Percentiles rank a stretch among this genome's conserved stretches.
Evolutionary conservation across 1,139 yeast species (phyloP).

Genomic region (Spathaspora sp.): DNA sequence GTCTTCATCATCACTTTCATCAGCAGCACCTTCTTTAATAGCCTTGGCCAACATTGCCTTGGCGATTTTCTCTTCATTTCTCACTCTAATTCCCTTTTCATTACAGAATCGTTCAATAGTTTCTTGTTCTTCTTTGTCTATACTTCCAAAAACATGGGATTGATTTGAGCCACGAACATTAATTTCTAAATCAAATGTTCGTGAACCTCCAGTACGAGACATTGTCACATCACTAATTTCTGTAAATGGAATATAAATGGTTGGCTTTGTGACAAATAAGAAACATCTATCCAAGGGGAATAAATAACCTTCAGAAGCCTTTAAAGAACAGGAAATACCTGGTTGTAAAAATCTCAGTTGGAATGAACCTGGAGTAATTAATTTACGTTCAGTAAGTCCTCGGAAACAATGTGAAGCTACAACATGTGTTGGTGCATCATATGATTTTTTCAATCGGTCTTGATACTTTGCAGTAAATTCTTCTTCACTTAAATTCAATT

Average conservation of each 20-base stretch:
- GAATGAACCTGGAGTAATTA: conserved; percentile 85
- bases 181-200: conserved; percentile 92
- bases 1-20: conserved; percentile 59
- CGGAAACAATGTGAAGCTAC: conserved; percentile 88
- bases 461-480: conserved; percentile 78
- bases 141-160: conserved; percentile 83
- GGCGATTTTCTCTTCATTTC: conserved; percentile 88
- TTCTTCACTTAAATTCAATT: conserved; percentile 79
- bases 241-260: conserved; percentile 83
- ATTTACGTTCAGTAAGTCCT: conserved; percentile 85
- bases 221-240: conserved; percentile 78
- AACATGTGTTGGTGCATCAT: conserved; percentile 80
- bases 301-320: conserved; percentile 92
- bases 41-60: conserved; percentile 78
- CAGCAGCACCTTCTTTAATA: conserved; percentile 67
- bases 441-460: conserved; percentile 71
- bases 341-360: conserved; percentile 72
- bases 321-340: conserved; percentile 87
- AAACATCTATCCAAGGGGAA: conserved; percentile 90
- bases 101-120: conserved; percentile 72
- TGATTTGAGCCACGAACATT: conserved; percentile 63
- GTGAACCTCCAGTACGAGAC: conserved; percentile 85
- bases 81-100: conserved; percentile 75
- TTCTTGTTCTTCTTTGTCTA: conserved; percentile 87
- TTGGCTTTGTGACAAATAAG: conserved; percentile 90